Conservation (phyloP, 169 alveolate genomes). For the Cryptosporidium xiaoi region DNA sequence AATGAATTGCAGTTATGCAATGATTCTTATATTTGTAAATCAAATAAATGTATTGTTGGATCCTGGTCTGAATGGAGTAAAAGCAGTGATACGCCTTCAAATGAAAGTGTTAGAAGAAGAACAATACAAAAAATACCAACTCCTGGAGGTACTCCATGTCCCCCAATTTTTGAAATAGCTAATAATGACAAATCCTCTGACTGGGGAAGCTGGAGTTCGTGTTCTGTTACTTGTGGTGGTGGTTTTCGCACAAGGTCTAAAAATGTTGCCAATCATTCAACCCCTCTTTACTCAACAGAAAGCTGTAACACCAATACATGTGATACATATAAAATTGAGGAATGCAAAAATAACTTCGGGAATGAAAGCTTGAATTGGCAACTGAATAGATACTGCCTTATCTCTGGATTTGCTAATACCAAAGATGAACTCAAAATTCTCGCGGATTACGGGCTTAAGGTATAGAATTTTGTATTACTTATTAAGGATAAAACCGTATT, state of each 20-base stretch:
- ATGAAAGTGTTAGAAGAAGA: constrained; percentile 24
- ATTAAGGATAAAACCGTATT: too few species aligned
- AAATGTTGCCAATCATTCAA: neutral
- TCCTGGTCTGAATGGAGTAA: constrained; percentile 33
- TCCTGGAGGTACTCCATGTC: constrained; percentile 59
- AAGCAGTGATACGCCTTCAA: constrained; percentile 1
- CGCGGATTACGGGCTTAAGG: neutral
- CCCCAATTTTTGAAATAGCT: constrained; percentile 18
- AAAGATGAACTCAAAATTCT: constrained; percentile 18
- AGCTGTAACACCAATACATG: constrained; percentile 11
- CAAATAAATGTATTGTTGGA: constrained; percentile 53
- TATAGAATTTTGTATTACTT: neutral
- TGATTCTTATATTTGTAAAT: constrained; percentile 4
- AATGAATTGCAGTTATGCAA: constrained; percentile 24
- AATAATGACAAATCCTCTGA: neutral
- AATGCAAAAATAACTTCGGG: neutral
- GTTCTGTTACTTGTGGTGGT: constrained; percentile 42
- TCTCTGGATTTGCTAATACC: constrained; percentile 32
- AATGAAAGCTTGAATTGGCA: neutral
- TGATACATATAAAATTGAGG: constrained; percentile 17
- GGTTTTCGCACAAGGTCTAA: constrained; percentile 23
- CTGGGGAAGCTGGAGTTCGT: constrained; percentile 47
- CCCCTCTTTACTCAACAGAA: constrained; percentile 3
- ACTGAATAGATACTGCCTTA: constrained; percentile 38
- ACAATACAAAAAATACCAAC: constrained; percentile 48